Base-by-base conservation (phyloP, 192 early-diverging fungal genomes). In the Mortierella alpina region DNA sequence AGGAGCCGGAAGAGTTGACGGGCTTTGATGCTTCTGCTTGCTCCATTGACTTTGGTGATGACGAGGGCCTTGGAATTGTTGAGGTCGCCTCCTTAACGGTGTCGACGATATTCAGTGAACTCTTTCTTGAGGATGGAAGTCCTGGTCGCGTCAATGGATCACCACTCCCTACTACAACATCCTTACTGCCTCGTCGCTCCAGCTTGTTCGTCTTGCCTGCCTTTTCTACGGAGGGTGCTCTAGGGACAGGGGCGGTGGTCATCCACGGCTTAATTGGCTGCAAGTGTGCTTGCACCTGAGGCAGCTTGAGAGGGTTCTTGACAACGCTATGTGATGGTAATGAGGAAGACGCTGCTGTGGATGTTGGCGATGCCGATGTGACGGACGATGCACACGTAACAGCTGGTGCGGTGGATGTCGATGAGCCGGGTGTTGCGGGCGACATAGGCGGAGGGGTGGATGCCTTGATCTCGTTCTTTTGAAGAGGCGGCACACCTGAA, bases 181-280 rank as follows among this genome's bases (percentile, higher is more conserved):
- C 44, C 54, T 70, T 7, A 46, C 39, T 6, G 57, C 15, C 20
- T 69, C 62, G 11, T 46, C 15, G 49, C 46, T 31, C 31, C 31
- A 31, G 31, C 31, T 31, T 31, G 31, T 31, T 31, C 31, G 31
- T 31, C 31, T 71, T 71, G 1, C 12, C 13, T 23, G 69, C 7
- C 44, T 59, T 80, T 4, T 80, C 77, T 12, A 42, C 17, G 6
- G 59, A 59, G 0, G 65, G 65, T 1, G 77, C 54, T 59, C 77
- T 66, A 6, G 69, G 66, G 23, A 62, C 22, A 8, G 77, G 77
- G 15, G 77, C 42, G 3, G 46, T 44, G 6, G 77, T 80, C 70
- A 80, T 80, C 77, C 77, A 80, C 4, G 77, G 64, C n/a, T 80
- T 80, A 45, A 72, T 68, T 3, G 77, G 77, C 17, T 80, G 70